Base-by-base conservation (phyloP, 164 flowering plant genomes). In the Magnolia officinalis region DNA sequence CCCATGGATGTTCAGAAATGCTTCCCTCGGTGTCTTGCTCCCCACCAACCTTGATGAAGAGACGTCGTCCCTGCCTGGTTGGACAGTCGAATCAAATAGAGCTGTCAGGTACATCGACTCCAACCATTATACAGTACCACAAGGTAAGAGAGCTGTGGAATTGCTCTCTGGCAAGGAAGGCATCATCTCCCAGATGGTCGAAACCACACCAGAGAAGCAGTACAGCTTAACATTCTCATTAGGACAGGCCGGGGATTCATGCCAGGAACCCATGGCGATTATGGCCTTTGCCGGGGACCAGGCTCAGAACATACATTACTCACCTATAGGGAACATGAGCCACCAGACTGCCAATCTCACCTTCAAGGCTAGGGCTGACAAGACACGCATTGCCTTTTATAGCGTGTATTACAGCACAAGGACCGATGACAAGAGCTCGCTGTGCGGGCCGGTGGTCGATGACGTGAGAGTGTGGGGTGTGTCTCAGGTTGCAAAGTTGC, bases 211-310 rank as follows among this genome's bases (percentile, higher is more conserved):
- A 0, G 67, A 89, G 75, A 90, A 88, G 78, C 79, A 75, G 8
- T 95, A 95, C 81, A 79, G 63, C 55, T 50, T 95, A 71, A 80
- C 88, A 13, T 95, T 95, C 77, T 84, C 89, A 6, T 45, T 93
- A 16, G 99, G 99, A 58, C 89, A 89, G 1, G 98, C 95, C 0
- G 88, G 87, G 1, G 97, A 93, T 78, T 79, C 84, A 18, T 95
- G 99, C 89, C 89, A 86, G 82, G 80, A 86, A 74, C 97, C 98
- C 0, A 82, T 95, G 2, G 99, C 96, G 1, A 83, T 95, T 0
- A 92, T 91, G 96, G 98, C 94, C 20, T 94, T 91, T 67, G 99
- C 97, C 4, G 98, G 96, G 3, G 99, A 94, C 78, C 98, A 96
- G 74, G 94, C 98, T 0, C 85, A 86, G 55, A 91, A 87, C 80